Evolutionary conservation across 148 eudicot species (phyloP), one percentile per base, ranked within the genome.

Genomic region (Cornus florida): DNA sequence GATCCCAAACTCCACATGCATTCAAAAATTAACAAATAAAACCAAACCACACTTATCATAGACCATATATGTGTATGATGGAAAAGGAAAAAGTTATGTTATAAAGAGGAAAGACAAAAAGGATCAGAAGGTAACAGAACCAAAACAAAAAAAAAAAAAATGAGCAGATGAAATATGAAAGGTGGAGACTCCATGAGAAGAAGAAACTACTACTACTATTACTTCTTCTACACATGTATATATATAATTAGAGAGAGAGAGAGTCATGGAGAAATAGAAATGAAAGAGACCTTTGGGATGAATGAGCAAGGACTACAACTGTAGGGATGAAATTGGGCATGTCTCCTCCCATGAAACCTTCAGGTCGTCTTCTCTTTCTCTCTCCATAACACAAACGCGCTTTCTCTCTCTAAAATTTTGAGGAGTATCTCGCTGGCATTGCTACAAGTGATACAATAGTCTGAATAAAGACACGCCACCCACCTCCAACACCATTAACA

Each of bases 261-360:
- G 19, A 62, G 19, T 57, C 2, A 57, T 13, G 19, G 22, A 75
- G 75, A 56, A 24, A 48, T 74, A 73, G 68, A 79, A 39, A 68
- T 64, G 80, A 81, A 53, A 66, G 57, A 41, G 66, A 81, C 82
- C 83, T 82, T 86, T 83, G 88, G 85, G 86, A 84, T 72, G 83
- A 81, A 83, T 89, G 78, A 87, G 88, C 87, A 86, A 90, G 71
- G 80, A 85, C 79, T 84, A 82, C 81, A 86, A 72, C 70, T 88
- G 93, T 83, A 82, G 93, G 90, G 91, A 80, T 80, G 77, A 87
- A 82, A 78, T 86, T 83, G 85, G 85, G 84, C 93, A 90, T 90
- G 91, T 90, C 79, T 81, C 91, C 90, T 78, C 75, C 70, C 81
- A 75, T 84, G 80, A 84, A 82, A 84, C 86, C 85, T 75, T 84